phyloP scores from a whole-genome alignment of 192 early-diverging fungal species.

The Coemansia sp. region DNA sequence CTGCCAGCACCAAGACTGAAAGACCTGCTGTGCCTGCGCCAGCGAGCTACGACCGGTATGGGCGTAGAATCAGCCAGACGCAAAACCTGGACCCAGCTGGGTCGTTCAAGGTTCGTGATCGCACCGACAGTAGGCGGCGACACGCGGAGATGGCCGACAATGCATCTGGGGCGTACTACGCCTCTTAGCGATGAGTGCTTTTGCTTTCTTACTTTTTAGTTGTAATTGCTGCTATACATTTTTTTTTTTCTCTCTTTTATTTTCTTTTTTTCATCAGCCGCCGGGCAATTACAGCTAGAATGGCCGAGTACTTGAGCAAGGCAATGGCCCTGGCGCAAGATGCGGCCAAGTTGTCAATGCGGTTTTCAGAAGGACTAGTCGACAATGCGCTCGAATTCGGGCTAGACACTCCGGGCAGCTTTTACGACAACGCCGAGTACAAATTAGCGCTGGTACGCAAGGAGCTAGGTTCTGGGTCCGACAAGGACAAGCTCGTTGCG shows the following conservation, averaged over 20 bases:
- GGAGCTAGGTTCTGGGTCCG: conserved; percentile 76
- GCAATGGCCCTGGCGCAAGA: conserved; percentile 71
- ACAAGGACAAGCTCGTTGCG: conserved; percentile 90
- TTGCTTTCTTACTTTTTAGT: background rate
- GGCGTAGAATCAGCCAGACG: background rate
- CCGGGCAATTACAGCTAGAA: conserved; percentile 1
- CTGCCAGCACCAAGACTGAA: background rate
- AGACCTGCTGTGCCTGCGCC: background rate
- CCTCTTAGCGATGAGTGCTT: no score
- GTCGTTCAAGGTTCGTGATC: conserved; percentile 12
- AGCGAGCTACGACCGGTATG: conserved; percentile 4
- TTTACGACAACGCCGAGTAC: conserved; percentile 90
- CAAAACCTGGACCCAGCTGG: conserved; percentile 1
- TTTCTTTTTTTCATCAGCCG: background rate
- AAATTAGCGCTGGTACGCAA: conserved; percentile 72
- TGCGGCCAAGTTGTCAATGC: conserved; percentile 76
- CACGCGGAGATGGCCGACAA: conserved; percentile 13
- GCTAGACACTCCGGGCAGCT: conserved; percentile 68
- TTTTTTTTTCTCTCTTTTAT: background rate
- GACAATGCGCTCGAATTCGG: conserved; percentile 88
- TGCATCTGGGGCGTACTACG: background rate
- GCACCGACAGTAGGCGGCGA: conserved; percentile 13
- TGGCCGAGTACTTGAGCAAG: conserved; percentile 64
- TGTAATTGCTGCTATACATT: background rate
- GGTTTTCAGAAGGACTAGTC: conserved; percentile 79